Conservation (phyloP, 2,329 filamentous ascomycete species). For the Pestalotiopsis sp. region DNA sequence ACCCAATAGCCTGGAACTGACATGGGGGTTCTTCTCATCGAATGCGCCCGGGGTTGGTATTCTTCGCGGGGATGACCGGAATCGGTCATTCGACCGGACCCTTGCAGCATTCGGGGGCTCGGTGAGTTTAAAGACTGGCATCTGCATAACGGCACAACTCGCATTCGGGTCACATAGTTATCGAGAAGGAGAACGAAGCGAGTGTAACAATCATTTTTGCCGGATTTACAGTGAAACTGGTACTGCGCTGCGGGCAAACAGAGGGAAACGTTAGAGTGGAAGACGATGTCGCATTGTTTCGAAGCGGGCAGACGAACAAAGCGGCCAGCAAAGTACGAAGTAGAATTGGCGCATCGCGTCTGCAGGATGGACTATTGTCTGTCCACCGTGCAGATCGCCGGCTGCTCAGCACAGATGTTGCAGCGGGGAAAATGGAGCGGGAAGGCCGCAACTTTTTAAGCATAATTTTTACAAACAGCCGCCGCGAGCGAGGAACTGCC, state of each 20-base stretch:
- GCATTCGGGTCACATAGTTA: not conserved
- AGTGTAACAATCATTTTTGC: not conserved
- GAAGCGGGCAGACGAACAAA: not conserved
- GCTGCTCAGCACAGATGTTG: not conserved
- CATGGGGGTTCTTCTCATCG: not conserved
- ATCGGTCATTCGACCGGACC: not conserved
- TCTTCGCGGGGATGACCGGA: not conserved
- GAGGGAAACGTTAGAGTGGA: not conserved
- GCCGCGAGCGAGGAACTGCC: not conserved
- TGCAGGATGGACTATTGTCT: not conserved
- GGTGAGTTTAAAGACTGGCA: not conserved
- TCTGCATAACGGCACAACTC: not conserved
- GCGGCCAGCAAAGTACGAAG: not conserved
- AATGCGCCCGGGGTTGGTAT: not conserved
- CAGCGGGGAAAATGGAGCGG: not conserved
- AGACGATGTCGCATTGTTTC: not conserved
- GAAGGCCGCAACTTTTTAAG: not conserved
- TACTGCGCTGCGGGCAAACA: not conserved
- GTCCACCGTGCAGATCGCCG: not conserved
- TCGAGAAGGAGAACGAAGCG: not conserved
- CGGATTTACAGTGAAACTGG: not conserved
- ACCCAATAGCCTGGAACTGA: not conserved
- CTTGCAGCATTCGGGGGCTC: not conserved
- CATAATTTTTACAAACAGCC: constrained; percentile 1
- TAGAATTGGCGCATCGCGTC: not conserved